Evolutionary conservation across 179 eudicot species (phyloP).

Genomic region (Actinidia polygama): DNA sequence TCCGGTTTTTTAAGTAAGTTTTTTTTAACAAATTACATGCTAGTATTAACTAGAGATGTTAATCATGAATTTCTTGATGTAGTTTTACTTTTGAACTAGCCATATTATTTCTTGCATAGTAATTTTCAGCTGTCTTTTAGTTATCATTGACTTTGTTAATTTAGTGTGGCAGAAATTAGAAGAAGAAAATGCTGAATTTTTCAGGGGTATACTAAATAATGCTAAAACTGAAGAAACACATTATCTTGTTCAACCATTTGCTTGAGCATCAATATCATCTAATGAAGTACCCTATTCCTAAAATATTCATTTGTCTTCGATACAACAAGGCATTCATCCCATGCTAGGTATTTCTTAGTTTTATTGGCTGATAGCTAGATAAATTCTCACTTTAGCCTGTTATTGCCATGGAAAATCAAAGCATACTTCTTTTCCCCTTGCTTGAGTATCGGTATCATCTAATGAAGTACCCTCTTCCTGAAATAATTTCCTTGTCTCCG

Average conservation of each 20-base stretch:
- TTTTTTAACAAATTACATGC: too few species aligned
- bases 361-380: too few species aligned
- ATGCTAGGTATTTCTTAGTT: conserved; percentile 98
- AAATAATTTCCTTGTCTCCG: too few species aligned
- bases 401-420: conserved; percentile 4
- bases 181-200: conserved; percentile 98
- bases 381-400: conserved; percentile 22
- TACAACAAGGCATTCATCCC: conserved; percentile 90
- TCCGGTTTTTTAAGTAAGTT: too few species aligned
- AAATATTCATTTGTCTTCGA: conserved; percentile 87
- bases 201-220: conserved; percentile 94
- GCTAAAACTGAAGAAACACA: conserved; percentile 95
- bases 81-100: neutral
- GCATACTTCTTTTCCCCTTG: too few species aligned
- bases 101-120: neutral
- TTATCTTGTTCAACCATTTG: conserved; percentile 86
- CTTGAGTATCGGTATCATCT: too few species aligned
- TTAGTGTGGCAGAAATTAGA: conserved; percentile 98
- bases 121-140: neutral
- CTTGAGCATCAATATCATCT: conserved; percentile 90
- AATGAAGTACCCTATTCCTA: conserved; percentile 79
- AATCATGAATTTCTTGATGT: neutral
- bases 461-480: neutral
- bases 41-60: neutral
- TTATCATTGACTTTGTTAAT: conserved; percentile 12